Evolutionary conservation across 2,329 filamentous ascomycete genomes (phyloP), one percentile per base, ranked within the genome.

Genomic region (Huntiella moniliformis): DNA sequence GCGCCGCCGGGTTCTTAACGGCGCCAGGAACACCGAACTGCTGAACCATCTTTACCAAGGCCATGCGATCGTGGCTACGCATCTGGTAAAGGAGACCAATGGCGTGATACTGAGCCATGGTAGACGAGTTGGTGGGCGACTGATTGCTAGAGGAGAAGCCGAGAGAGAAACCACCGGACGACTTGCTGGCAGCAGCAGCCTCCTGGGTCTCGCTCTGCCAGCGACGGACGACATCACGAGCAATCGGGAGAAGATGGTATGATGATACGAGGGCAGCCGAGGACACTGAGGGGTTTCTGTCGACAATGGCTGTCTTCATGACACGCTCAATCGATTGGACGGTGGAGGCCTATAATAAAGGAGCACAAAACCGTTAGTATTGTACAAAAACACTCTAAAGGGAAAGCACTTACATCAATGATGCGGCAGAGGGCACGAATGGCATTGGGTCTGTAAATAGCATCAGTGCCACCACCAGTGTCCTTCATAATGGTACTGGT

Each of bases 401-500:
- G 16, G 8, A 12, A 40, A 40, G 5, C 15, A 63, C 78, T 57
- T 71, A 88, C 85, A 67, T 95, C 86, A 59, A 96, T 96, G 58
- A 98, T 94, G 54, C 91, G 81, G 67, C 88, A 96, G 54, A 96
- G 70, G 35, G 88, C 87, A 56, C 91, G 75, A 60, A 96, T 96
- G 52, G 91, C 88, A 67, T 98, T 98, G 44, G 91, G 85, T 57
- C 91, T 75, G 68, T 87, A 95, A 47, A 95, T 77, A 45, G 87
- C 81, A 60, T 96, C 91, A 58, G 85, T 95, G 57, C 87, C 84
- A 52, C 92, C 86, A 44, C 87, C 86, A 8, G 88, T 95, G 62
- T 98, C 91, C 70, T 98, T 98, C 91, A 96, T 98, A 56, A 98
- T 95, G 55, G 88, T 95, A 65, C 85, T 93, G 13, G 91, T 98